Conservation (phyloP, 1,284 basidiomycete genomes). For the Agroathelia rolfsii region DNA sequence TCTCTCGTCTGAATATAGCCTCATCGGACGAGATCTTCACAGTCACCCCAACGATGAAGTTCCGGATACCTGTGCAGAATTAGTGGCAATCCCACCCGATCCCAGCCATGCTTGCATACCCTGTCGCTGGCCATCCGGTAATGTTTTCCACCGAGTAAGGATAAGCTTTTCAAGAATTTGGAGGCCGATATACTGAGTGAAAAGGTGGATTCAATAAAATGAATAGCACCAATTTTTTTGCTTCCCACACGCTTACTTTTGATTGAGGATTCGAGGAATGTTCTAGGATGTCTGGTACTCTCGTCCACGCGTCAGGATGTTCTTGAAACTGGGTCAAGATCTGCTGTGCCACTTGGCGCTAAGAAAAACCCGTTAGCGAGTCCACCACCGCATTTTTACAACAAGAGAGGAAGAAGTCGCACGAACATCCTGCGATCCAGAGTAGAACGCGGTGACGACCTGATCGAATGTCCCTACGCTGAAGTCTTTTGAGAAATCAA, state of each 20-base stretch:
- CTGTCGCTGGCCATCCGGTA: slow-evolving; percentile 89
- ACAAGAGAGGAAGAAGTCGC: slow-evolving; percentile 6
- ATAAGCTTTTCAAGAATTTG: slow-evolving; percentile 95
- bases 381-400: slow-evolving; percentile 15
- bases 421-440: slow-evolving; percentile 63
- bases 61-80: slow-evolving; percentile 75
- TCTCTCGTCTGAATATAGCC: slow-evolving; percentile 79
- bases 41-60: slow-evolving; percentile 92
- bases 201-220: slow-evolving; percentile 9
- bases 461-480: slow-evolving; percentile 80
- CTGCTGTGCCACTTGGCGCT: slow-evolving; percentile 90
- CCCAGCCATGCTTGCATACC: slow-evolving; percentile 33
- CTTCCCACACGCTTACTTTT: slow-evolving; percentile 58
- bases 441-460: slow-evolving; percentile 79
- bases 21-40: slow-evolving; percentile 92
- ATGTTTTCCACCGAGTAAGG: slow-evolving; percentile 89
- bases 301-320: slow-evolving; percentile 95
- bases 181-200: slow-evolving; percentile 76
- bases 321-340: slow-evolving; percentile 95
- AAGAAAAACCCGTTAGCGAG: slow-evolving; percentile 12
- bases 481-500: slow-evolving; percentile 82
- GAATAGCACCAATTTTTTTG: slow-evolving; percentile 2
- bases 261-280: slow-evolving; percentile 80
- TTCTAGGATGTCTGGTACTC: slow-evolving; percentile 92
- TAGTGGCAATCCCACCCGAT: slow-evolving; percentile 6